Evolutionary conservation across 345 rosid genomes (phyloP), one percentile per base, ranked within the genome.

Genomic region (Balakata baccata): DNA sequence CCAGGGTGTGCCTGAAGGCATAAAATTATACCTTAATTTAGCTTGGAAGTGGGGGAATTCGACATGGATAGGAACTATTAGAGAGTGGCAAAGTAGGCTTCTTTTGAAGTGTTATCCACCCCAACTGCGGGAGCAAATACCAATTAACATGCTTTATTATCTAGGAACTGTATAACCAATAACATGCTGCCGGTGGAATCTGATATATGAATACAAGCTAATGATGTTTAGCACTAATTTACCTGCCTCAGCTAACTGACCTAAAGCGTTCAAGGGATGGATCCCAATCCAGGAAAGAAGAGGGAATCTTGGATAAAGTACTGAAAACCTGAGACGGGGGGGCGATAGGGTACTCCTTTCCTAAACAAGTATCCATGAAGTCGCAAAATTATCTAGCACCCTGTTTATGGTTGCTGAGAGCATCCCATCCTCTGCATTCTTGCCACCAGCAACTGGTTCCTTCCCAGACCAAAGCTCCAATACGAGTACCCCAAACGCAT

Each of bases 241-340:
- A 85, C 70, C 83, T 69, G 64, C 76, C 79, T 41, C 60, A 43
- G 81, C 69, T 50, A 16, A 81, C 25, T 54, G 91, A 85, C 20
- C 73, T 84, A 17, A 92, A 88, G 59, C 76, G 78, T 3, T 88
- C 72, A 9, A 85, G 81, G 50, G 98, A 88, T 45, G 98, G 97
- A 85, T 94, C 97, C 98, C 98, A 92, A 74, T 92, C 96, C 8
- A 84, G 56, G 0, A 93, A 82, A 5, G 97, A 88, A 5, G 95
- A 92, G 4, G 84, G 84, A 29, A 94, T 88, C 92, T 86, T 92
- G 57, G 89, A 89, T 9, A 92, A 80, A 38, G 84, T 87, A 38
- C 74, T 23, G 50, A 88, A 52, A 70, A 86, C 89, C 56, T 94
- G 89, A 0, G 87, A 46, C 47, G 1, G 82, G 70, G 12, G 89